These are phyloP conservation scores for Trifolium pratense DNA, from an alignment of 306 rosid species.

Conservation along the genomic window DNA sequence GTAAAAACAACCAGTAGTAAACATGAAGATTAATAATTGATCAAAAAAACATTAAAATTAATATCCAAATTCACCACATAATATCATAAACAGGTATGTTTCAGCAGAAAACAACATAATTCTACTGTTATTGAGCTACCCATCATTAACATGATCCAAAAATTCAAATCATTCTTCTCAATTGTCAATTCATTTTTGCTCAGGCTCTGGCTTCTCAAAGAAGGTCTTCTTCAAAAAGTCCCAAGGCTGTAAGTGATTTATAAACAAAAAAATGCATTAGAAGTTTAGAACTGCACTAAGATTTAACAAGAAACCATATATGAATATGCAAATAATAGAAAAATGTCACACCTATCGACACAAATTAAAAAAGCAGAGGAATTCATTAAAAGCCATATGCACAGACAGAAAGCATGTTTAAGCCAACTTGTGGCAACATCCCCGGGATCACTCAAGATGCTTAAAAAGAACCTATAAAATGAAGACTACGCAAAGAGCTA, in stretches of 20 bases:
- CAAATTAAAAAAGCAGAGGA: constrained; percentile 3
- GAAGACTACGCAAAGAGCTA: background rate
- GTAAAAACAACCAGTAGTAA: constrained; percentile 31
- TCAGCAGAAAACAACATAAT: constrained; percentile 46
- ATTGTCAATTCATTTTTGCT: constrained; percentile 50
- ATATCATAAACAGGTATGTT: constrained; percentile 20
- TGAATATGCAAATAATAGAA: background rate
- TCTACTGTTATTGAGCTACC: constrained; percentile 40
- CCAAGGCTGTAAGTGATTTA: constrained; percentile 68
- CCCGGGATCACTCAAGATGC: constrained; percentile 7
- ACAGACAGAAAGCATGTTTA: constrained; percentile 5
- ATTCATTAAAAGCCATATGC: constrained; percentile 28
- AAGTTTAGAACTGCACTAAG: constrained; percentile 11
- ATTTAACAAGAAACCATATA: constrained; percentile 16
- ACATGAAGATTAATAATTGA: constrained; percentile 12
- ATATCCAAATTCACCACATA: constrained; percentile 33
- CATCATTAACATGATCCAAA: constrained; percentile 30
- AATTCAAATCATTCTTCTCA: constrained; percentile 37
- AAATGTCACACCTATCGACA: background rate
- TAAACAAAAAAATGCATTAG: constrained; percentile 24
- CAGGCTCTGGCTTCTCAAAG: constrained; percentile 72
- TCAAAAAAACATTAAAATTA: constrained; percentile 4
- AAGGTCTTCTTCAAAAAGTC: constrained; percentile 77
- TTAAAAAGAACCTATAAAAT: constrained; percentile 19
- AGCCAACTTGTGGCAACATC: constrained; percentile 22